Conservation (phyloP, 192 early-diverging fungal genomes). For the Hyaloraphidium curvatum region DNA sequence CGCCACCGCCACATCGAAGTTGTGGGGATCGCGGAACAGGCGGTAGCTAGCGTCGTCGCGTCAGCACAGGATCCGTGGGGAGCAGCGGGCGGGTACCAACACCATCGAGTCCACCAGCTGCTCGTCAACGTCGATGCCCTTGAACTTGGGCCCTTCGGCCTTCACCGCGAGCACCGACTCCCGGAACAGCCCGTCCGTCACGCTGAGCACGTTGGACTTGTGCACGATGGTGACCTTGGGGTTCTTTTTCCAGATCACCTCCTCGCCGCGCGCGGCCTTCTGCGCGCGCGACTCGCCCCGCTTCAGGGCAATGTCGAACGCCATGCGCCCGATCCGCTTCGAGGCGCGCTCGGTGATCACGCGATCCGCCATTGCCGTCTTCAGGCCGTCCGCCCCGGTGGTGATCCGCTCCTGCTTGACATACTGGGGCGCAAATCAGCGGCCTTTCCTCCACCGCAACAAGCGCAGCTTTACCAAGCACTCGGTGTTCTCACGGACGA, state of each 20-base stretch:
- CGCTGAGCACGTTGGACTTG: slow-evolving; percentile 89
- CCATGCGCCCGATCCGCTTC: slow-evolving; percentile 68
- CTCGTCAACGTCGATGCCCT: slow-evolving; percentile 67
- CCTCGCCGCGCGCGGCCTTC: not conserved
- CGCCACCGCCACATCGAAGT: slow-evolving; percentile 89
- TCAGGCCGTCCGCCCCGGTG: slow-evolving; percentile 35
- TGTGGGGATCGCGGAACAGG: slow-evolving; percentile 91
- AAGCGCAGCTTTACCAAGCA: slow-evolving; percentile 42
- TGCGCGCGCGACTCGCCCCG: slow-evolving; percentile 17
- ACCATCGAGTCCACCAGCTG: slow-evolving; percentile 99
- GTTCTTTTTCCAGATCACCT: not conserved
- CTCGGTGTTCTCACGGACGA: slow-evolving; percentile 96
- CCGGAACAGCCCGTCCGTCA: slow-evolving; percentile 92
- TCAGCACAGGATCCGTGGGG: not conserved
- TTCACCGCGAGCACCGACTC: slow-evolving; percentile 54
- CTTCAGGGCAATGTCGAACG: slow-evolving; percentile 77
- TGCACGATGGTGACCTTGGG: slow-evolving; percentile 79
- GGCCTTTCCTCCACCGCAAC: not conserved
- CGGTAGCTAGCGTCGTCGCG: slow-evolving; percentile 32
- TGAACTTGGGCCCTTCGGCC: slow-evolving; percentile 41
- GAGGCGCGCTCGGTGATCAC: slow-evolving; percentile 80
- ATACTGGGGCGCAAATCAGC: slow-evolving; percentile 29
- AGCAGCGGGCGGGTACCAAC: slow-evolving; percentile 16
- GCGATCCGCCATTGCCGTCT: slow-evolving; percentile 67
- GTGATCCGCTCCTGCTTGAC: slow-evolving; percentile 60